These are phyloP conservation scores for Pichia pseudocactophila DNA, from an alignment of 805 yeast genomes.

Conservation along the genomic window DNA sequence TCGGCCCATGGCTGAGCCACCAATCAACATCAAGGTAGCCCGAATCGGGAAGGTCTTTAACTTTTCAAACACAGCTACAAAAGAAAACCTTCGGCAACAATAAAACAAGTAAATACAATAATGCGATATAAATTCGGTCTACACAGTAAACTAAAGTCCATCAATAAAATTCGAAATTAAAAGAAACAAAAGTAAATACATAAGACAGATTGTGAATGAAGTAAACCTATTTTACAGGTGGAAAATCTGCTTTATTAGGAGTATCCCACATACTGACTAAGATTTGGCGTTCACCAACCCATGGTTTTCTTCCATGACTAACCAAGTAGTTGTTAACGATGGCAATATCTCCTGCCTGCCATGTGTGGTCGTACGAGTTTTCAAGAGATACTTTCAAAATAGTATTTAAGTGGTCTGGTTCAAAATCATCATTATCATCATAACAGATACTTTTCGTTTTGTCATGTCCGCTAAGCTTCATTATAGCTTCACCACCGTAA, in stretches of 20 bases:
- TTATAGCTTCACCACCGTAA: conserved; percentile 13
- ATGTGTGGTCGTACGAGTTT: conserved; percentile 23
- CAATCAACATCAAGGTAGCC: too few species aligned
- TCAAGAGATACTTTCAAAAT: conserved; percentile 15
- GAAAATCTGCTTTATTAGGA: conserved; percentile 8
- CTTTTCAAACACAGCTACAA: too few species aligned
- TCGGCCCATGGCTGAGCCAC: too few species aligned
- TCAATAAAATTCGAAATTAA: too few species aligned
- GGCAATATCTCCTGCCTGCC: conserved; percentile 29
- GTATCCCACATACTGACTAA: conserved; percentile 32
- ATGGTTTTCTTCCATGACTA: conserved; percentile 29
- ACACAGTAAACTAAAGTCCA: too few species aligned
- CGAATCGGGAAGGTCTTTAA: too few species aligned
- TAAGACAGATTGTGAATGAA: too few species aligned
- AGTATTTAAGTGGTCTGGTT: conserved; percentile 14
- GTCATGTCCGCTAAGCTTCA: conserved; percentile 3
- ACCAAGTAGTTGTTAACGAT: conserved; percentile 30
- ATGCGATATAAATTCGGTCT: too few species aligned
- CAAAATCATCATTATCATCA: conserved; percentile 19
- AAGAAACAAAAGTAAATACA: too few species aligned
- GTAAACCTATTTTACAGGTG: too few species aligned
- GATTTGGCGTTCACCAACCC: conserved; percentile 26
- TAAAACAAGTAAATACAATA: too few species aligned
- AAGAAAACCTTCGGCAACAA: too few species aligned
- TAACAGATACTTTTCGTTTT: conserved; percentile 14